Percentiles rank a stretch among this genome's conserved stretches.
Evolutionary conservation across 176 grass and related monocot genomes (phyloP).

Genomic region (Phragmites australis): DNA sequence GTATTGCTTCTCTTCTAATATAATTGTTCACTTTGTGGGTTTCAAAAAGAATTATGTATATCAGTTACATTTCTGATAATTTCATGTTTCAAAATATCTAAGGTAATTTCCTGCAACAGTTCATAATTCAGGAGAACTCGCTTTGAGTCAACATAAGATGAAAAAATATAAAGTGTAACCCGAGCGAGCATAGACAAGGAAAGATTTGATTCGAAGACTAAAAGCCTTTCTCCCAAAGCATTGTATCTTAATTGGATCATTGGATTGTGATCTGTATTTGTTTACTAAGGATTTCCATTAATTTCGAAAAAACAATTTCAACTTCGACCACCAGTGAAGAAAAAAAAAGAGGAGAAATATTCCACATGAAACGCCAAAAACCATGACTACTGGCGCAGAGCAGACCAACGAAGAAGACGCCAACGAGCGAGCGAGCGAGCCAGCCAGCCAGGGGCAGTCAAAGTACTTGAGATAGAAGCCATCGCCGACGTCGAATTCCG

Average conservation of each 20-base stretch:
- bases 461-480: constrained; percentile 24
- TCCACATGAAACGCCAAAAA: not conserved
- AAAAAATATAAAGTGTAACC: not conserved
- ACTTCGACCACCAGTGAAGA: not conserved
- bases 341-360: not conserved
- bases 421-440: no score
- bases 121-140: no score
- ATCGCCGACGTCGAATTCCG: constrained; percentile 27
- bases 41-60: no score
- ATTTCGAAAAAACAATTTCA: not conserved
- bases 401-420: not conserved
- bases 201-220: not conserved
- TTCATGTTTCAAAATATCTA: no score
- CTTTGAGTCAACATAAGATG: constrained; percentile 1
- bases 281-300: no score
- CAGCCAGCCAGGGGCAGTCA: not conserved
- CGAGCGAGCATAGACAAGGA: not conserved
- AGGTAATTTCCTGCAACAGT: no score
- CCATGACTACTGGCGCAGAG: not conserved
- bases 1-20: no score
- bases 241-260: not conserved
- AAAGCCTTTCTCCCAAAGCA: not conserved
- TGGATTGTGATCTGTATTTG: not conserved
- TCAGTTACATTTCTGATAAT: no score
- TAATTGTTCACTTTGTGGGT: no score